Percentiles rank a stretch among this genome's conserved stretches.
Evolutionary conservation across 148 eudicot species (phyloP).

Genomic region (Dianthus caryophyllus): DNA sequence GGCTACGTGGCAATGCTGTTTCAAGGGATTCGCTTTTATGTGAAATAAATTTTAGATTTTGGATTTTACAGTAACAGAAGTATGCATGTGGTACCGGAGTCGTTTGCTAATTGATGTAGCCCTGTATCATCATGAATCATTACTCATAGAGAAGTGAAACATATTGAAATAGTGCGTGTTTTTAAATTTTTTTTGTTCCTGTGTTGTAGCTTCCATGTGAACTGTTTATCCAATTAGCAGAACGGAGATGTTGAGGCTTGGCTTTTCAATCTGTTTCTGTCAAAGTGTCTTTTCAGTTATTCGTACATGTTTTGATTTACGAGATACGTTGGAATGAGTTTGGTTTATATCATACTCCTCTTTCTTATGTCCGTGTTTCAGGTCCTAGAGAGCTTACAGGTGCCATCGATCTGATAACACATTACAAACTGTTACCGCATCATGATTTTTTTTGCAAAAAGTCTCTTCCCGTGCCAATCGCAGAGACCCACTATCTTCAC

Average conservation of each 20-base stretch:
- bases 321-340: not conserved
- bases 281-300: not conserved
- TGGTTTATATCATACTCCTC: not conserved
- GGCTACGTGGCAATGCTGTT: not conserved
- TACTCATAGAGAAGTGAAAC: not conserved
- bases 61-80: not conserved
- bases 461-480: constrained; percentile 78
- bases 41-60: not conserved
- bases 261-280: not conserved
- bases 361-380: constrained; percentile 18
- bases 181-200: not conserved
- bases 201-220: not conserved
- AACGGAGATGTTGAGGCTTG: not conserved
- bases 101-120: not conserved
- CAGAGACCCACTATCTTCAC: constrained; percentile 92
- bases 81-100: not conserved
- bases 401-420: constrained; percentile 86
- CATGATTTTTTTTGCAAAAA: constrained; percentile 95
- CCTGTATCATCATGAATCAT: not conserved
- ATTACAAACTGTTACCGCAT: constrained; percentile 80
- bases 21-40: not conserved
- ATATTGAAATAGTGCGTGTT: not conserved
- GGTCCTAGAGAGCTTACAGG: constrained; percentile 98
- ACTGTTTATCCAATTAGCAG: not conserved
- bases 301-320: not conserved